Evolutionary conservation across 2,329 filamentous ascomycete species (phyloP).

Genomic region (Niveomyces coronatus): DNA sequence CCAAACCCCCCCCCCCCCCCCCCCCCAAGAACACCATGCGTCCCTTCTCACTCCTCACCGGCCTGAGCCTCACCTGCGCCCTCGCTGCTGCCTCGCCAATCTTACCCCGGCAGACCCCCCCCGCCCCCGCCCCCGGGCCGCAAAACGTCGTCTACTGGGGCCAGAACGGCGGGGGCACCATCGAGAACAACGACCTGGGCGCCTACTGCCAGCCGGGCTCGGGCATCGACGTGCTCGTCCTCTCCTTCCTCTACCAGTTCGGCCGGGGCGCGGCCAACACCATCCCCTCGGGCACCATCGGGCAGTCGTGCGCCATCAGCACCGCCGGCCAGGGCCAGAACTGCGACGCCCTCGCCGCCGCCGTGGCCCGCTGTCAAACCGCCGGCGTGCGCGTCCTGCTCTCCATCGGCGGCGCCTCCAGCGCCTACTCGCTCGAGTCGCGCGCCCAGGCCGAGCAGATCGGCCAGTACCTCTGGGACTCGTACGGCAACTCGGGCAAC

Average conservation of each 20-base stretch:
- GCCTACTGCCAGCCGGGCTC: conserved; percentile 26
- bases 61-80: conserved; percentile 13
- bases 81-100: conserved; percentile 9
- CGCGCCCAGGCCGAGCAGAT: conserved; percentile 14
- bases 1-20: too few relatives aligned
- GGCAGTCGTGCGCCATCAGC: conserved; percentile 27
- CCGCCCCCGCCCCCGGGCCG: too few relatives aligned
- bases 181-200: conserved; percentile 27
- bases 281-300: conserved; percentile 30
- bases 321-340: conserved; percentile 20
- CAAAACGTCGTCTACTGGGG: conserved; percentile 25
- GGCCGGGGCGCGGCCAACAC: conserved; percentile 21
- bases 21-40: conserved; percentile 12
- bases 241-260: conserved; percentile 32
- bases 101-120: conserved; percentile 8
- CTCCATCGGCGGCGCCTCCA: conserved; percentile 11
- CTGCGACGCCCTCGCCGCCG: conserved; percentile 12
- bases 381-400: conserved; percentile 15
- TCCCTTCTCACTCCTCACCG: conserved; percentile 9
- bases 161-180: conserved; percentile 16
- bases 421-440: conserved; percentile 13
- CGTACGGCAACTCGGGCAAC: conserved; percentile 13
- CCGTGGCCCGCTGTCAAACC: conserved; percentile 15
- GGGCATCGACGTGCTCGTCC: conserved; percentile 32
- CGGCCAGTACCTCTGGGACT: conserved; percentile 16